A percentile compares a stretch with the other conserved stretches of the same genome.
These are phyloP conservation scores for Irpex rosettiformis DNA, from an alignment of 1,284 basidiomycete species.

Conservation along the genomic window DNA sequence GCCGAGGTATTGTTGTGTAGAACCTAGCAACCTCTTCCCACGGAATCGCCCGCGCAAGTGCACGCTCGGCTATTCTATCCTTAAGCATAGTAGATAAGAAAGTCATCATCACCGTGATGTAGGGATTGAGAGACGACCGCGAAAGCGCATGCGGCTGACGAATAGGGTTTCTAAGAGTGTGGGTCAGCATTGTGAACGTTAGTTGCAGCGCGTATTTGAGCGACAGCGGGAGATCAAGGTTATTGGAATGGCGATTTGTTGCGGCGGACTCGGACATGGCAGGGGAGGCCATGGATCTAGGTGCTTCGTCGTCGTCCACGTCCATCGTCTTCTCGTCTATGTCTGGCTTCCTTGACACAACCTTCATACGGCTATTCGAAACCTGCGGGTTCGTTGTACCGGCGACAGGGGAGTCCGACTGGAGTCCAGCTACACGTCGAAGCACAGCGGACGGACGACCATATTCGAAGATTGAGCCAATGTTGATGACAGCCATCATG, in stretches of 20 bases:
- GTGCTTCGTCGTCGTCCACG: constrained; percentile 48
- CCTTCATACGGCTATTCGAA: constrained; percentile 29
- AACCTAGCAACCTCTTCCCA: constrained; percentile 78
- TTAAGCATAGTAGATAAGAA: constrained; percentile 81
- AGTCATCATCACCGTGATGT: constrained; percentile 83
- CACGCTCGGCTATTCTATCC: constrained; percentile 53
- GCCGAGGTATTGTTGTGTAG: constrained; percentile 60
- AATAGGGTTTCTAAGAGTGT: constrained; percentile 61
- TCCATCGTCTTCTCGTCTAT: constrained; percentile 65
- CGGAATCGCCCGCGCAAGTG: constrained; percentile 77
- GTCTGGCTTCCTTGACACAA: constrained; percentile 30
- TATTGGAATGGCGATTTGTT: constrained; percentile 17
- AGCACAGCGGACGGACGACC: constrained; percentile 76
- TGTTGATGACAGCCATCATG: constrained; percentile 89
- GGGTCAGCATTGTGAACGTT: constrained; percentile 75
- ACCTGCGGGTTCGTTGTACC: constrained; percentile 17
- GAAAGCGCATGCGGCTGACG: constrained; percentile 56
- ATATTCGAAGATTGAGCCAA: constrained; percentile 84
- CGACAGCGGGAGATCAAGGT: constrained; percentile 49
- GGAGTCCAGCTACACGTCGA: constrained; percentile 48
- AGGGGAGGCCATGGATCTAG: constrained; percentile 8
- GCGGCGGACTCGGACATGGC: constrained; percentile 11
- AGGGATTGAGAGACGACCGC: constrained; percentile 74
- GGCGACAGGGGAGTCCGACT: constrained; percentile 23
- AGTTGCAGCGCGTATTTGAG: constrained; percentile 78